phyloP scores from a whole-genome alignment of 768 basidiomycete species.

The Termitomyces titanicus region DNA sequence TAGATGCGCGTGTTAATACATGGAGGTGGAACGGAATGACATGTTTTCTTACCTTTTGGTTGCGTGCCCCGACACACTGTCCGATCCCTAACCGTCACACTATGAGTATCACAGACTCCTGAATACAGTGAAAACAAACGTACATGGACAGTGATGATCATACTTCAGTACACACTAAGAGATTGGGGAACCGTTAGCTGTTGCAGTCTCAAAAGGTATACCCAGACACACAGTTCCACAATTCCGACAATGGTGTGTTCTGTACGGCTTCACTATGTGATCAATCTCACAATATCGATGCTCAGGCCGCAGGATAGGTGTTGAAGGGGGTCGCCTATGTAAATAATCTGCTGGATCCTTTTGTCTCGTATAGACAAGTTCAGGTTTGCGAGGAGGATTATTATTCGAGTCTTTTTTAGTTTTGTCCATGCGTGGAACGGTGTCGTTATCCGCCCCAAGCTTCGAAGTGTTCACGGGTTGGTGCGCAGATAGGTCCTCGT shows the following conservation, averaged over 20 bases:
- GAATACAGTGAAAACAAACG: conserved; percentile 21
- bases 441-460: neutral
- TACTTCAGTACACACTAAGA: conserved; percentile 74
- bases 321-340: conserved; percentile 30
- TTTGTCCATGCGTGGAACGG: neutral
- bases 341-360: conserved; percentile 16
- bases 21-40: neutral
- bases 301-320: conserved; percentile 51
- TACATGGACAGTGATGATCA: conserved; percentile 90
- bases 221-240: conserved; percentile 70
- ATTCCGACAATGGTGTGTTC: conserved; percentile 76
- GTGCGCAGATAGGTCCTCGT: conserved; percentile 31
- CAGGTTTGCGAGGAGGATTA: conserved; percentile 4
- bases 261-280: conserved; percentile 64
- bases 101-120: neutral
- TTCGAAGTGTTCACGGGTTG: neutral
- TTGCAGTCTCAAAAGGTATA: neutral
- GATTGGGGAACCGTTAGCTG: conserved; percentile 3
- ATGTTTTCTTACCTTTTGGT: conserved; percentile 63
- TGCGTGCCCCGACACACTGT: conserved; percentile 89
- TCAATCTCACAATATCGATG: conserved; percentile 67
- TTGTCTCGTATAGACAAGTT: neutral
- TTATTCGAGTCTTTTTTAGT: neutral
- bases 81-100: conserved; percentile 67
- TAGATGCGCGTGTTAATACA: neutral